Base-by-base conservation (phyloP, 139 green algal species). In the Spirogloea muscicola region DNA sequence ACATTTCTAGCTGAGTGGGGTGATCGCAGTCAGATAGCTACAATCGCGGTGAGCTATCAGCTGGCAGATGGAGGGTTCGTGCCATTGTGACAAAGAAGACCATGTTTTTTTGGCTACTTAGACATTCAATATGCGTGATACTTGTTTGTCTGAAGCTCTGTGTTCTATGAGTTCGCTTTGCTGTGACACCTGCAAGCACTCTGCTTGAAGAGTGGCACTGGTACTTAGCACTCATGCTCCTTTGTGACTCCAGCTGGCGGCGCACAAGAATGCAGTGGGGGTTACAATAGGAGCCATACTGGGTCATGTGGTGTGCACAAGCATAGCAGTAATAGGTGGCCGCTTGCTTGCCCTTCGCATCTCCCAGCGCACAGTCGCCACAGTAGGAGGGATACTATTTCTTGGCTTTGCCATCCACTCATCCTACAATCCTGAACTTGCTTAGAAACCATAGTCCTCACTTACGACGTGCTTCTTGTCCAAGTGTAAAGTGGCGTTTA, bases 1-100 rank as follows among this genome's bases (percentile, higher is more conserved):
- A 98, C 91, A 0, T 99, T 99, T 76, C 66, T 98, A 25, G 94
- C 94, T 0, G 94, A 99, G 84, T 99, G 94, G 94, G 94, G 94
- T 9, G 94, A 99, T 83, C 87, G 94, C 37, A 96, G 89, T 77
- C 94, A 99, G 70, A 96, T 98, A 65, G 89, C 91, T 1, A 97
- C 93, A 10, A 91, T 92, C 42, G 87, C 83, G 34, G 33, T 85
- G 55, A 57, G 38, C 4, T 3, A 10, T 6, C 1, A 31, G 36
- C 13, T 51, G 63, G 79, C 83, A 89, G 91, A 48, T 87, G 84
- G 84, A 89, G 33, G 9, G 5, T 16, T 58, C 16, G 3, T 52
- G 13, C 43, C 16, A 75, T 9, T 18, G 18, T 78, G 13, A 13
- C 25, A 72, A 29, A 52, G 16, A 59, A 74, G 13, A 16, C 16